Evolutionary conservation across 1,139 yeast species (phyloP).

Genomic region (Saccharomyces hybrid): DNA sequence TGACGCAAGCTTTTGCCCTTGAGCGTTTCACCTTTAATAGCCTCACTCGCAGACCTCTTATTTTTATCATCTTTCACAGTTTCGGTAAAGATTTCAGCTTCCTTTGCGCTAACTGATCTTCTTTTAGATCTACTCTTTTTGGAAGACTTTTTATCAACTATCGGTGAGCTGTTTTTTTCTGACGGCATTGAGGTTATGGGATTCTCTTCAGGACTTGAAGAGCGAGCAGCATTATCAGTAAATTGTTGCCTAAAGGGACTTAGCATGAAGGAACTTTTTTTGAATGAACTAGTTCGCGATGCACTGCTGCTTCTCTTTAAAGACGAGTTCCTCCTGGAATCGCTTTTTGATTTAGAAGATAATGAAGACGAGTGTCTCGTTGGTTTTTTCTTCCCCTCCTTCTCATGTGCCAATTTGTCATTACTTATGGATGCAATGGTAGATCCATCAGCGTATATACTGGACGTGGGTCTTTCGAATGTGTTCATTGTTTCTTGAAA

Average conservation of each 20-base stretch:
- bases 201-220: conserved; percentile 9
- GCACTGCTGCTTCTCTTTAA: conserved; percentile 1
- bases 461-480: conserved; percentile 8
- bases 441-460: not conserved
- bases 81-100: conserved; percentile 12
- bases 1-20: conserved; percentile 27
- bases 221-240: conserved; percentile 16
- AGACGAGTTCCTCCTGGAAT: not conserved
- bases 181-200: conserved; percentile 7
- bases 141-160: not conserved
- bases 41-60: conserved; percentile 30
- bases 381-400: not conserved
- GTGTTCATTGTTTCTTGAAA: conserved; percentile 4
- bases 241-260: conserved; percentile 24
- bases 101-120: conserved; percentile 28
- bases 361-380: not conserved
- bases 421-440: not conserved
- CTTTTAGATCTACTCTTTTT: conserved; percentile 11
- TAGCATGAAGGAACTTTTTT: conserved; percentile 14
- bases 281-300: not conserved
- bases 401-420: not conserved
- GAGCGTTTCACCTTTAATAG: conserved; percentile 25
- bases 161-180: not conserved
- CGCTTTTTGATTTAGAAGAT: not conserved
- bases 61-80: conserved; percentile 17